A percentile compares a stretch with the other conserved stretches of the same genome.
phyloP scores from a whole-genome alignment of 2,329 filamentous ascomycete genomes.

The Pestalotiopsis fici region DNA sequence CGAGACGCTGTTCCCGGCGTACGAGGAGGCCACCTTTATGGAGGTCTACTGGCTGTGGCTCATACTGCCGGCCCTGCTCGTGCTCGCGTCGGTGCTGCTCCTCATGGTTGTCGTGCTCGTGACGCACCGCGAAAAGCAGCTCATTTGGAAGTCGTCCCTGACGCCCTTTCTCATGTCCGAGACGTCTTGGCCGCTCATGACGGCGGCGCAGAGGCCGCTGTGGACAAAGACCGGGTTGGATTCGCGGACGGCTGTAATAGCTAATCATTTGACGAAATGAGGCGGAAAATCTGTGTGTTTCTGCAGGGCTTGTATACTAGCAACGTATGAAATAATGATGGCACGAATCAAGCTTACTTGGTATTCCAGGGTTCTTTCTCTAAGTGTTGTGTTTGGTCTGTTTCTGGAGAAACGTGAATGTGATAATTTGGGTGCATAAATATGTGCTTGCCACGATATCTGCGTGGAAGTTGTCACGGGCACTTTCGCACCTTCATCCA shows the following conservation, averaged over 20 bases:
- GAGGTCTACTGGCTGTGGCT: slow-evolving; percentile 5
- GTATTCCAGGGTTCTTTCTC: no score
- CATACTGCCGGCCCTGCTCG: background rate
- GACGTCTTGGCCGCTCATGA: background rate
- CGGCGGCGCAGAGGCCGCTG: background rate
- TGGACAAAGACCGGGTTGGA: background rate
- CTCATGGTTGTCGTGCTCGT: background rate
- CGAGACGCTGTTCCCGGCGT: background rate
- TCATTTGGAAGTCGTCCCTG: slow-evolving; percentile 8
- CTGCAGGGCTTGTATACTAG: background rate
- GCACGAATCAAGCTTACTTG: background rate
- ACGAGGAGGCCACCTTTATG: background rate
- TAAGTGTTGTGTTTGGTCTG: no score
- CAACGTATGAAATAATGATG: background rate
- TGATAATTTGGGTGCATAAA: no score
- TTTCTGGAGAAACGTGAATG: no score
- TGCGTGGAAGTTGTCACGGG: no score
- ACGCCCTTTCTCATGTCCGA: background rate
- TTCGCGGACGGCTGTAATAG: slow-evolving; percentile 1
- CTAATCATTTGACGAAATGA: slow-evolving; percentile 2
- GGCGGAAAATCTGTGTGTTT: background rate
- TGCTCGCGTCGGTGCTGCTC: background rate
- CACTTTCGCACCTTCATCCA: no score
- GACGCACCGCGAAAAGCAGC: background rate
- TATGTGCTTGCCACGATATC: no score